phyloP scores from a whole-genome alignment of 2,329 filamentous ascomycete species.

The Ceratocystis papillata region DNA sequence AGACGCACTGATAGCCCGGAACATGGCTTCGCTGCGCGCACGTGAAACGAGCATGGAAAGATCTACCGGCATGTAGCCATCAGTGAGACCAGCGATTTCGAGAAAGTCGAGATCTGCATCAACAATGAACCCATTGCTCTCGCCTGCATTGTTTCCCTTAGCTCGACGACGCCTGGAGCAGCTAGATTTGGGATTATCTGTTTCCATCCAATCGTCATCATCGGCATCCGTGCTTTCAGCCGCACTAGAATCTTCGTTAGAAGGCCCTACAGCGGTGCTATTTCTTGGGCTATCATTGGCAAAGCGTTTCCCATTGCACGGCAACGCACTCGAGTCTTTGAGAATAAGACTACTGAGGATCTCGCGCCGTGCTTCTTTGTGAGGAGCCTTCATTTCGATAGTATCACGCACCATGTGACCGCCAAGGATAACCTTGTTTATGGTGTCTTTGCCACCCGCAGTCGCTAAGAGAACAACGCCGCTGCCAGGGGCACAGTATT shows the following conservation, averaged over 20 bases:
- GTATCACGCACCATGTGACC: slow-evolving; percentile 91
- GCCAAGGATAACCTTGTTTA: slow-evolving; percentile 83
- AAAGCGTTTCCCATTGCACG: background rate
- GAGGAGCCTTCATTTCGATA: slow-evolving; percentile 75
- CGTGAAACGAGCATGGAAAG: slow-evolving; percentile 74
- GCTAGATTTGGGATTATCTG: slow-evolving; percentile 40
- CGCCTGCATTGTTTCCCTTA: slow-evolving; percentile 27
- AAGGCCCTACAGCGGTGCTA: slow-evolving; percentile 42
- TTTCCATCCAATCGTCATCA: slow-evolving; percentile 65
- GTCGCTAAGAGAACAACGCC: slow-evolving; percentile 81
- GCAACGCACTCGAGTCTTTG: slow-evolving; percentile 37
- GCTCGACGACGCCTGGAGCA: slow-evolving; percentile 33
- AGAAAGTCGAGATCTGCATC: slow-evolving; percentile 76
- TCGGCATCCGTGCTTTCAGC: slow-evolving; percentile 35
- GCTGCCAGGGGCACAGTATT: slow-evolving; percentile 70
- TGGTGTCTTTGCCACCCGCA: slow-evolving; percentile 80
- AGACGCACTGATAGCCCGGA: slow-evolving; percentile 58
- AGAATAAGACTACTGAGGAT: slow-evolving; percentile 71
- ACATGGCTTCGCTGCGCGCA: slow-evolving; percentile 83
- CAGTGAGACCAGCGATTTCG: slow-evolving; percentile 84
- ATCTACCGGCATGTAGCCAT: slow-evolving; percentile 97
- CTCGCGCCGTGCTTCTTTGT: slow-evolving; percentile 76
- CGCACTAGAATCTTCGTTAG: slow-evolving; percentile 40
- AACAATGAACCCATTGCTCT: slow-evolving; percentile 55
- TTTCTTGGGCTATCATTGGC: slow-evolving; percentile 29